Percentiles rank a stretch among this genome's conserved stretches.
These are phyloP conservation scores for Talaromyces piceae DNA, from an alignment of 2,329 filamentous ascomycete genomes.

Conservation along the genomic window DNA sequence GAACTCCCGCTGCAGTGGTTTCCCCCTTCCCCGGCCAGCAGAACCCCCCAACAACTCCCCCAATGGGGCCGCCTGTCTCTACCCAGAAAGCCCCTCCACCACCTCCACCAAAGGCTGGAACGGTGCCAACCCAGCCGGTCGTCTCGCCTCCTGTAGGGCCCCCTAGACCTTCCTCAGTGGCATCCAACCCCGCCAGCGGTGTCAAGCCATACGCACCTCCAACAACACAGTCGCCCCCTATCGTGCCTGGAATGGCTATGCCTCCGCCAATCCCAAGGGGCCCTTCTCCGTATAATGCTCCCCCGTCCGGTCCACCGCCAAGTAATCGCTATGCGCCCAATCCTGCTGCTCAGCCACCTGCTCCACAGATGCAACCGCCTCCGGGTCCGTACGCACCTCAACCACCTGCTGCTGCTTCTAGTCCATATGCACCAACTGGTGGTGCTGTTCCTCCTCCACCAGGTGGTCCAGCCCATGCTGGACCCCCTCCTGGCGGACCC, in stretches of 20 bases:
- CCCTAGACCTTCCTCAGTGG: conserved; percentile 22
- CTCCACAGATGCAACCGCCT: conserved; percentile 41
- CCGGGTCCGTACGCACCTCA: conserved; percentile 55
- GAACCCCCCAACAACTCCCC: conserved; percentile 39
- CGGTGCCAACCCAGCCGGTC: conserved; percentile 57
- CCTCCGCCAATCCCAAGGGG: conserved; percentile 62
- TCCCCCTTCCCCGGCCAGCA: conserved; percentile 68
- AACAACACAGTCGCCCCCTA: conserved; percentile 36
- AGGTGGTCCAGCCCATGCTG: conserved; percentile 37
- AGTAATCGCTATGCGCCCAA: conserved; percentile 69
- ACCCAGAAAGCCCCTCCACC: conserved; percentile 63
- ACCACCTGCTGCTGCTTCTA: conserved; percentile 29
- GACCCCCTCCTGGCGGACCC: conserved; percentile 23
- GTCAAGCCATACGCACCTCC: conserved; percentile 32
- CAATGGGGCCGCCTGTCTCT: conserved; percentile 48
- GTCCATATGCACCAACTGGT: conserved; percentile 35
- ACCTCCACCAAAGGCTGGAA: conserved; percentile 70
- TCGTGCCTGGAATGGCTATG: conserved; percentile 28
- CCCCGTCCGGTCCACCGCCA: conserved; percentile 62
- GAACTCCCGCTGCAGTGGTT: conserved; percentile 60
- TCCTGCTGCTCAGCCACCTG: conserved; percentile 49
- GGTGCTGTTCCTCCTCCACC: conserved; percentile 1
- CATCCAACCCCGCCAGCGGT: conserved; percentile 24
- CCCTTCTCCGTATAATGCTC: conserved; percentile 78
- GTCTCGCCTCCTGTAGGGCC: conserved; percentile 60